phyloP scores from a whole-genome alignment of 495 filamentous ascomycete species.

The Neurospora africana region DNA sequence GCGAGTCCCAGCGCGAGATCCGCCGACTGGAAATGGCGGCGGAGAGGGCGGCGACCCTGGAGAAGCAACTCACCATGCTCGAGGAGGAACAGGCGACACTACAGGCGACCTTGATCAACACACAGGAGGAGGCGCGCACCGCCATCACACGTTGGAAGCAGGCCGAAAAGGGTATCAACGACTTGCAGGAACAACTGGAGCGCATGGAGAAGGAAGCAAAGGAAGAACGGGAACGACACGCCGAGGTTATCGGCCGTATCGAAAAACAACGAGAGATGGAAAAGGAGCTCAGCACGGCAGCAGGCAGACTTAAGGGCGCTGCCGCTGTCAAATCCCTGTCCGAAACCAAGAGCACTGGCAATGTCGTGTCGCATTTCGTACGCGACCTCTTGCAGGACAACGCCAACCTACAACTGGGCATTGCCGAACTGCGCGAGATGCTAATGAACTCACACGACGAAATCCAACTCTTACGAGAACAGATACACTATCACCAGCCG shows the following conservation, averaged over 20 bases:
- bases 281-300: slow-evolving; percentile 63
- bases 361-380: slow-evolving; percentile 83
- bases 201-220: slow-evolving; percentile 75
- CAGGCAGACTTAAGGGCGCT: slow-evolving; percentile 66
- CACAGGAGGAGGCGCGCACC: slow-evolving; percentile 59
- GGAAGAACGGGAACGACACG: slow-evolving; percentile 73
- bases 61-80: slow-evolving; percentile 62
- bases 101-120: slow-evolving; percentile 51
- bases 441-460: slow-evolving; percentile 88
- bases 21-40: slow-evolving; percentile 63
- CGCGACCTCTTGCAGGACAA: slow-evolving; percentile 94
- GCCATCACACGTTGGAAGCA: slow-evolving; percentile 73
- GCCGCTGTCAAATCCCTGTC: slow-evolving; percentile 54
- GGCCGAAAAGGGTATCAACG: slow-evolving; percentile 61
- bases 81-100: slow-evolving; percentile 71
- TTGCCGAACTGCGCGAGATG: slow-evolving; percentile 85
- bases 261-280: slow-evolving; percentile 67
- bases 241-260: slow-evolving; percentile 69
- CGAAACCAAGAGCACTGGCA: slow-evolving; percentile 35
- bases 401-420: slow-evolving; percentile 79
- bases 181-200: slow-evolving; percentile 79
- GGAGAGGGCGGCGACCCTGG: slow-evolving; percentile 61
- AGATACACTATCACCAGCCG: slow-evolving; percentile 72
- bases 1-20: slow-evolving; percentile 65
- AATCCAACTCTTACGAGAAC: slow-evolving; percentile 74